A percentile compares a stretch with the other conserved stretches of the same genome.
Evolutionary conservation across 768 basidiomycete genomes (phyloP).

Genomic region (Macrolepiota fuliginosa): DNA sequence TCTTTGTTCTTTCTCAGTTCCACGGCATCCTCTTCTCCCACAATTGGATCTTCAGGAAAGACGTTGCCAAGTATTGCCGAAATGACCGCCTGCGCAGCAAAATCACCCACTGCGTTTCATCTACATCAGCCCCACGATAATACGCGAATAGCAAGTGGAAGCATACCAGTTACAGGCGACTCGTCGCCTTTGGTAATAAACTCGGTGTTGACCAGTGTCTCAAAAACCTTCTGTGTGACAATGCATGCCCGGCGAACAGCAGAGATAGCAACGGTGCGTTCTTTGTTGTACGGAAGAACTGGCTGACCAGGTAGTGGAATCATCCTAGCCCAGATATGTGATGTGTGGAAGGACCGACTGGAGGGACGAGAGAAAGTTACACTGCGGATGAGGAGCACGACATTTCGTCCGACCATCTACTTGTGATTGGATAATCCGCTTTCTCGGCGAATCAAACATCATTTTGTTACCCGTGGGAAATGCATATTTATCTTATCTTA

Average conservation of each 20-base stretch:
- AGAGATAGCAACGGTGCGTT: conserved; percentile 61
- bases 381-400: neutral
- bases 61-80: conserved; percentile 71
- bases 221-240: conserved; percentile 84
- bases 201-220: conserved; percentile 79
- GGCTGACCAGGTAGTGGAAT: neutral
- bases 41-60: conserved; percentile 85
- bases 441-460: neutral
- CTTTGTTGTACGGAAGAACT: neutral
- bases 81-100: conserved; percentile 90
- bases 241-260: conserved; percentile 87
- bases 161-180: conserved; percentile 75
- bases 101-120: conserved; percentile 74
- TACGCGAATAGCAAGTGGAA: neutral
- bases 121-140: neutral
- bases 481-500: neutral
- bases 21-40: conserved; percentile 92
- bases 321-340: neutral
- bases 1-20: conserved; percentile 55
- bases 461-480: neutral
- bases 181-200: conserved; percentile 90
- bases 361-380: neutral
- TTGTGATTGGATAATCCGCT: neutral
- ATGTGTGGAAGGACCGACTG: neutral
- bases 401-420: conserved; percentile 2